A percentile compares a stretch with the other conserved stretches of the same genome.
Evolutionary conservation across 345 rosid species (phyloP).

Genomic region (Pistacia vera): DNA sequence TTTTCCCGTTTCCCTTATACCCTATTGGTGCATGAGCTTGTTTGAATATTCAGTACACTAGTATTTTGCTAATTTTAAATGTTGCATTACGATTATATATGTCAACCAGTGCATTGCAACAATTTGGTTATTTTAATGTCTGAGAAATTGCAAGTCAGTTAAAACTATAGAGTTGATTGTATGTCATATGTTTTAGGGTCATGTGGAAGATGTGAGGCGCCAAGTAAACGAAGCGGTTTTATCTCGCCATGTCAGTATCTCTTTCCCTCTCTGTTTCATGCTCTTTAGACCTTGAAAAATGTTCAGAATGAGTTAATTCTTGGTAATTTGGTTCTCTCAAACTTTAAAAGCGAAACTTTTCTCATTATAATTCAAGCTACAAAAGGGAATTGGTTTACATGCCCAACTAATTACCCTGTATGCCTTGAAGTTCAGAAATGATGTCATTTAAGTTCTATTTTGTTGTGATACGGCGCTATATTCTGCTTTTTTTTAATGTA

Average conservation of each 20-base stretch:
- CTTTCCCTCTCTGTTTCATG: constrained; percentile 13
- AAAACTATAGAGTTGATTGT: neutral
- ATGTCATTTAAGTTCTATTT: neutral
- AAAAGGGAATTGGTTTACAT: neutral
- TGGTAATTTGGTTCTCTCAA: constrained; percentile 6
- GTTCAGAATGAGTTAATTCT: neutral
- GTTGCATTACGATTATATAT: neutral
- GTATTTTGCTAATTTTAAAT: no score
- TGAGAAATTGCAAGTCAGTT: neutral
- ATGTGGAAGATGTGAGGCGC: constrained; percentile 83
- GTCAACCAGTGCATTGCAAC: neutral
- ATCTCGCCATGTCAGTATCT: constrained; percentile 69
- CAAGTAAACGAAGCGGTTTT: constrained; percentile 90
- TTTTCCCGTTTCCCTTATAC: no score
- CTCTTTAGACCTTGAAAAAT: neutral
- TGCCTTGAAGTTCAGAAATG: neutral
- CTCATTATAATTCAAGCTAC: neutral
- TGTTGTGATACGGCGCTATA: neutral
- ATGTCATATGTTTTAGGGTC: constrained; percentile 53
- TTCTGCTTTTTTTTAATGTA: no score
- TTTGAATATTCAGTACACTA: neutral
- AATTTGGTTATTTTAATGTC: neutral
- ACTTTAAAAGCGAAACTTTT: neutral
- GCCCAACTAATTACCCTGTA: neutral
- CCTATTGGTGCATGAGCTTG: neutral